Base-by-base conservation (phyloP, 306 rosid species). In the Glycine latifolia region DNA sequence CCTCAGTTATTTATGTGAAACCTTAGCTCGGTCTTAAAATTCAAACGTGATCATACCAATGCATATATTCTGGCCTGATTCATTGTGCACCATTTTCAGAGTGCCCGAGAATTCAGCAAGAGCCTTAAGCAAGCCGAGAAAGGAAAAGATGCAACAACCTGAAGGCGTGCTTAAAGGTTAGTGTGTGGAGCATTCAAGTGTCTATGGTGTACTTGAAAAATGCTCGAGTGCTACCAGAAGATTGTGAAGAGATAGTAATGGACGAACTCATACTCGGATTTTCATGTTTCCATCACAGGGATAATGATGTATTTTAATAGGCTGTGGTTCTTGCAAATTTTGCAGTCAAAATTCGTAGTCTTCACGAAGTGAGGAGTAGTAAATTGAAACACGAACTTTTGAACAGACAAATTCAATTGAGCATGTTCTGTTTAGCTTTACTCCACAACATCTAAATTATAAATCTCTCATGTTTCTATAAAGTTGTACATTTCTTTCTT, bases 71-170 rank as follows among this genome's bases (percentile, higher is more conserved):
- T 65, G 41, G 16, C 73, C 70, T 76, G 52, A 56, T 86, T 43
- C 46, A 8, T 62, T 73, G 35, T 66, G 50, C 41, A 46, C 77
- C 63, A 74, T 76, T 80, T 26, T 15, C 97, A 95, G 98, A 87
- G 85, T 73, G 92, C 97, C 59, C 87, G 81, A 50, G 97, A 91
- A 83, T 87, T 95, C 33, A 83, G 87, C 7, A 89, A 89, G 88
- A 88, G 81, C 71, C 85, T 91, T 81, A 81, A 84, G 83, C 89
- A 77, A 82, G 89, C 84, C 20, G 90, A 87, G 55, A 88, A 85
- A 84, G 89, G 85, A 79, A 82, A 86, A 81, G 91, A 89, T 81
- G 67, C 84, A 73, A 58, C 62, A 75, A 35, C 73, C 50, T 82
- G 81, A 5, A 79, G 84, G 48, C 82, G 83, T 58, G 84, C 84